Evolutionary conservation across 2,329 filamentous ascomycete species (phyloP).

Genomic region (Pseudogymnoascus sp.): DNA sequence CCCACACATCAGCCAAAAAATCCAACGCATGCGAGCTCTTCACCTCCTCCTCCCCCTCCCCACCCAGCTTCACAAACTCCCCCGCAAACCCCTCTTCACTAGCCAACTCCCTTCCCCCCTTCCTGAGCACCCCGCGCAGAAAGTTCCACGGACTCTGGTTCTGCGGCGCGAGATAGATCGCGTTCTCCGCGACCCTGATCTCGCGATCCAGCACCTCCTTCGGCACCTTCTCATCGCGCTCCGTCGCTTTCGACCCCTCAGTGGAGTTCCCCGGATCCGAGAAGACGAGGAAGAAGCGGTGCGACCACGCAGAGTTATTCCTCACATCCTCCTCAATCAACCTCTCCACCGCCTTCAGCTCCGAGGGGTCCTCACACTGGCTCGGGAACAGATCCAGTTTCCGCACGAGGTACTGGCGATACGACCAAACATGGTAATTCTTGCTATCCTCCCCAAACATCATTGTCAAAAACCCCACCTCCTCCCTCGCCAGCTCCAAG

Average conservation of each 20-base stretch:
- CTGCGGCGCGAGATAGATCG: slow-evolving; percentile 74
- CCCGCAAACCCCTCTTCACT: slow-evolving; percentile 40
- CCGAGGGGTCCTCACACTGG: slow-evolving; percentile 41
- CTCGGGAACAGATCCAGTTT: slow-evolving; percentile 62
- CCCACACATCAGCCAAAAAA: slow-evolving; percentile 58
- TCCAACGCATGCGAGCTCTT: slow-evolving; percentile 61
- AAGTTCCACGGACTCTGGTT: slow-evolving; percentile 96
- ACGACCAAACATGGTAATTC: slow-evolving; percentile 98
- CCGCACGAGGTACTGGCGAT: slow-evolving; percentile 64
- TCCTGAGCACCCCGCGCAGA: slow-evolving; percentile 64
- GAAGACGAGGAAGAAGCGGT: slow-evolving; percentile 91
- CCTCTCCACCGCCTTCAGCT: slow-evolving; percentile 62
- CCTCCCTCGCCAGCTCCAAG: slow-evolving; percentile 51
- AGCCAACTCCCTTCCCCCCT: slow-evolving; percentile 46
- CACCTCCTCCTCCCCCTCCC: slow-evolving; percentile 41
- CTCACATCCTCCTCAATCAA: slow-evolving; percentile 74
- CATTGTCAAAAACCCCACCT: slow-evolving; percentile 64
- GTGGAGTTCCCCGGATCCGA: slow-evolving; percentile 47
- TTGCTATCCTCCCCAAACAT: slow-evolving; percentile 87
- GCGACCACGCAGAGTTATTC: slow-evolving; percentile 97
- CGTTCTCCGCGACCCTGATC: slow-evolving; percentile 62
- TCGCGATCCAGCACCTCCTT: slow-evolving; percentile 63
- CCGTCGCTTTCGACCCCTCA: slow-evolving; percentile 39
- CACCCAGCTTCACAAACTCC: slow-evolving; percentile 42
- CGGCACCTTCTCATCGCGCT: slow-evolving; percentile 48